Evolutionary conservation across 2,329 filamentous ascomycete species (phyloP).

Genomic region (Colletotrichum kahawae): DNA sequence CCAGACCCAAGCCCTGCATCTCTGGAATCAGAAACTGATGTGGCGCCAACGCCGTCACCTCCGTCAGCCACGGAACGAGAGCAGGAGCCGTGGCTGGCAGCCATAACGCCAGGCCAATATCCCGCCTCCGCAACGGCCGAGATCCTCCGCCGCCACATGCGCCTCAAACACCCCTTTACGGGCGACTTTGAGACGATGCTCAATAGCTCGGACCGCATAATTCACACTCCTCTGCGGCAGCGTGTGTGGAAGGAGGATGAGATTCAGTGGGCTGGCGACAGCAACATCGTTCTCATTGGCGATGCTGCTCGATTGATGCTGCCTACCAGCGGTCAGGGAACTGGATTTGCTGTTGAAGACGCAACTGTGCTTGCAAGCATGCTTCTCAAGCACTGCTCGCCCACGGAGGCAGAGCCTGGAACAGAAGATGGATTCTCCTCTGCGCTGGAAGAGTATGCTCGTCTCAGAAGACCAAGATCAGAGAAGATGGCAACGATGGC

Average conservation of each 20-base stretch:
- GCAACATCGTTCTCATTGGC: conserved; percentile 25
- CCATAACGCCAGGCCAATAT: conserved; percentile 5
- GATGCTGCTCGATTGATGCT: conserved; percentile 29
- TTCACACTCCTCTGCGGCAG: conserved; percentile 27
- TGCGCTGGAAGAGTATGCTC: conserved; percentile 26
- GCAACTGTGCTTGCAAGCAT: conserved; percentile 26
- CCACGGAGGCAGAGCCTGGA: neutral
- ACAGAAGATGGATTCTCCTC: neutral
- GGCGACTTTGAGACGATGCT: conserved; percentile 25
- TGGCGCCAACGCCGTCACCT: neutral
- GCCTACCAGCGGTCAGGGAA: conserved; percentile 30
- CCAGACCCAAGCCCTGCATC: neutral
- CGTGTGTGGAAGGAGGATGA: conserved; percentile 28
- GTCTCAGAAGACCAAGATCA: conserved; percentile 23
- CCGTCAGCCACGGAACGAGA: neutral
- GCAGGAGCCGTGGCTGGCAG: neutral
- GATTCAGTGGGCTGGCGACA: conserved; percentile 22
- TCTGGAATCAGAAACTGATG: neutral
- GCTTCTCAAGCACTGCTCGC: conserved; percentile 7
- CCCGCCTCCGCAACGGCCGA: neutral
- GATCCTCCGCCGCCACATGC: neutral
- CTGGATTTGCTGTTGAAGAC: conserved; percentile 30
- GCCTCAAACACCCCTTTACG: conserved; percentile 24
- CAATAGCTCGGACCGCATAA: conserved; percentile 26
- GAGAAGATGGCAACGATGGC: conserved; percentile 26